Evolutionary conservation across 768 basidiomycete species (phyloP), one percentile per base, ranked within the genome.

Genomic region (Mycena galericulata): DNA sequence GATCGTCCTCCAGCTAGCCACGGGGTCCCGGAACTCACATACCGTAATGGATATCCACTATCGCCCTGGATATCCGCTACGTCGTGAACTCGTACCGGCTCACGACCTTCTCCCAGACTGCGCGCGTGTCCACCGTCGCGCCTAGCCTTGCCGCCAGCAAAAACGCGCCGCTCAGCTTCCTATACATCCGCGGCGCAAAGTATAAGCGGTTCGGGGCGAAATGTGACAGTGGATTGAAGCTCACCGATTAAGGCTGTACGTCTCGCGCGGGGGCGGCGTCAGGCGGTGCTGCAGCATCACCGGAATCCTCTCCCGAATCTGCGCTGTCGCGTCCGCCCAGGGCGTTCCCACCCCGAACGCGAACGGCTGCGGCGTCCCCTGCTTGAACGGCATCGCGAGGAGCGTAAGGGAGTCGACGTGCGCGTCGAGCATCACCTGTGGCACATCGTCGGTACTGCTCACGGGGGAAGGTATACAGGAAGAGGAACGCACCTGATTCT

Each of bases 241-340:
- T 62, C 68, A 91, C 92, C 96, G 82, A 77, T 99, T 99, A 60
- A 98, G 81, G 78, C 94, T 95, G 78, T 98, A 98, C 1, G 97
- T 98, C 81, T 99, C 97, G 64, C 88, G 83, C 0, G 97, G 97
- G 3, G 97, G 97, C 0, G 97, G 97, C 0, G 95, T 96, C 30
- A 98, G 84, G 53, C 97, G 85, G 74, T 98, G 86, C 72, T 87
- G 84, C 64, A 99, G 85, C 96, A 99, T 99, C 59, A 93, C 82
- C 1, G 97, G 97, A 50, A 99, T 98, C 34, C 88, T 85, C 5
- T 83, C 86, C 27, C 96, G 86, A 57, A 99, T 96, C 65, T 88
- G 83, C 5, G 86, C 83, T 0, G 97, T 96, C 69, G 95, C 92
- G 27, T 85, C 84, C 46, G 88, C 81, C 92, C 92, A 94, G 24